Base-by-base conservation (phyloP, 2,329 filamentous ascomycete genomes). In the Verticillium tricorpus region DNA sequence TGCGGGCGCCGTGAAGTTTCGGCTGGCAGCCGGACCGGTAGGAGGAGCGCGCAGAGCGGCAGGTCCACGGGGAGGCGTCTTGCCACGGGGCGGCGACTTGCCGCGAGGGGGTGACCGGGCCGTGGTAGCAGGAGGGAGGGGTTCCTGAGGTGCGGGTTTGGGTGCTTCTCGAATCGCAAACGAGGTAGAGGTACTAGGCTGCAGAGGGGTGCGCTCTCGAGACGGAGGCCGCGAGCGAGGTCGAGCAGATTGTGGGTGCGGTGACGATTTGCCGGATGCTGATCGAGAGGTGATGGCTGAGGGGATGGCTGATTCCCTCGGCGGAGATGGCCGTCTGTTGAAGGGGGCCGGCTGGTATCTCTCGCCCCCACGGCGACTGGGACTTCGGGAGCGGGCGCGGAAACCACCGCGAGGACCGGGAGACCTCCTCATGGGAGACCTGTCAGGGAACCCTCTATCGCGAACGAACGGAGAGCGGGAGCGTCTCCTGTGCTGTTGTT, bases 1-100 rank as follows among this genome's bases (percentile, higher is more conserved):
- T 61, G 73, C 73, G 62, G 75, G 74, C 31, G 69, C 72, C 64
- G 72, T 69, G 62, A 75, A 76, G 67, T 73, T 80, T 67, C 80
- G 74, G 25, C 68, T 67, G 32, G 69, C 69, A 17, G 71, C 68
- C 0, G 79, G 78, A 1, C 78, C 82, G 0, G 79, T 83, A 3
- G 83, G 82, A 22, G 82, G 80, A 14, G 76, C 77, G 64, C 82
- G 77, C 19, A 84, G 72, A 15, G 82, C 82, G 14, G 83, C 82
- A 32, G 84, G 84, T 0, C 82, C 84, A 59, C 82, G 80, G 3
- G 84, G 84, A 14, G 84, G 84, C 19, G 83, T 84, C 65, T 76
- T 75, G 15, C 25, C 54, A 7, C 54, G 25, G 19, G 45, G 45
- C n/a, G 50, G 57, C 61, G 61, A 59, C 57, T 62, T 62, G 57